Conservation (phyloP, 2,329 filamentous ascomycete genomes). For the Torrubiellomyces zombiae region DNA sequence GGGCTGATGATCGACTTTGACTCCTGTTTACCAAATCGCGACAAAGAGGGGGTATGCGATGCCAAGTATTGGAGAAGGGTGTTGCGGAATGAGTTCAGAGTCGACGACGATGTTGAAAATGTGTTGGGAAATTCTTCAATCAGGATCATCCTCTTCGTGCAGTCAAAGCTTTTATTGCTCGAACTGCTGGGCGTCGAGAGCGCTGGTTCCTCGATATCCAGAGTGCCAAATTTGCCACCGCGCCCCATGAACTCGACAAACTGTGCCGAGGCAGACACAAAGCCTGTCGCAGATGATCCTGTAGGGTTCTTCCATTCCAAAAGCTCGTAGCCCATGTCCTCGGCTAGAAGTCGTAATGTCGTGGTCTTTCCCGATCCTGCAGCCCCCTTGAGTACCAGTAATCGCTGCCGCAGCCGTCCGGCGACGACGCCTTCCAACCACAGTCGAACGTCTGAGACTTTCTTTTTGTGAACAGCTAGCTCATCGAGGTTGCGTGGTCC, state of each 20-base stretch:
- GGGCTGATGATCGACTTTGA: conserved; percentile 41
- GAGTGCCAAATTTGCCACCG: conserved; percentile 61
- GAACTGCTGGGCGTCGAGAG: conserved; percentile 11
- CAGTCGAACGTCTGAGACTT: conserved; percentile 66
- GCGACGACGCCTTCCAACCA: conserved; percentile 66
- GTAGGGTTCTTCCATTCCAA: conserved; percentile 84
- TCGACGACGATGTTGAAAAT: conserved; percentile 46
- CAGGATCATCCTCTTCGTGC: conserved; percentile 41
- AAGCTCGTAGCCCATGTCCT: conserved; percentile 59
- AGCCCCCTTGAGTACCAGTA: conserved; percentile 76
- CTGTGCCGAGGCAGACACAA: conserved; percentile 55
- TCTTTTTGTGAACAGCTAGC: conserved; percentile 86
- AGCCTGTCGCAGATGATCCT: conserved; percentile 40
- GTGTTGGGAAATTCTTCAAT: conserved; percentile 74
- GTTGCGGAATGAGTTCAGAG: conserved; percentile 54
- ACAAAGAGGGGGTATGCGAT: conserved; percentile 41
- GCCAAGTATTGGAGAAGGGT: conserved; percentile 62
- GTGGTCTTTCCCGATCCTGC: conserved; percentile 90
- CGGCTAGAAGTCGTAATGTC: conserved; percentile 62
- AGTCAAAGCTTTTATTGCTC: conserved; percentile 6
- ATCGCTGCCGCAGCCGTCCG: conserved; percentile 48
- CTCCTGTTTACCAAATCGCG: conserved; percentile 25
- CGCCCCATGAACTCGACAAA: conserved; percentile 87
- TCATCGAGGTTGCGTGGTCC: conserved; percentile 61
- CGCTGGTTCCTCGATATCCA: conserved; percentile 29